Evolutionary conservation across 331 rosid genomes (phyloP).

Genomic region (Quercus phellos): DNA sequence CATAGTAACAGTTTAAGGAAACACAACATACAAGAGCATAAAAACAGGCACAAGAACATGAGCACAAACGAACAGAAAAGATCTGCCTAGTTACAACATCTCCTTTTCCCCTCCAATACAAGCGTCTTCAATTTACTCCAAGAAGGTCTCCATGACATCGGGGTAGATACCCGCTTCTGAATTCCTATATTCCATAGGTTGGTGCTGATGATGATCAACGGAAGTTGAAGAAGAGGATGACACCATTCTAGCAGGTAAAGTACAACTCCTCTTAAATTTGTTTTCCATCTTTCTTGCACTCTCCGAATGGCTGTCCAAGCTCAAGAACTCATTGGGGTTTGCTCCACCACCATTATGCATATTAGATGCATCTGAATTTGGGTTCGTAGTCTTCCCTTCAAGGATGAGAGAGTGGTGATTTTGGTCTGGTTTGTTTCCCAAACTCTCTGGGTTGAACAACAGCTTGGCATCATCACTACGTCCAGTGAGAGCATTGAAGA

Average conservation of each 20-base stretch:
- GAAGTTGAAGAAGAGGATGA: slow-evolving; percentile 87
- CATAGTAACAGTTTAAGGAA: slow-evolving; percentile 32
- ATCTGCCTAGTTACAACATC: slow-evolving; percentile 60
- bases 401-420: slow-evolving; percentile 29
- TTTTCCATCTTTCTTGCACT: slow-evolving; percentile 58
- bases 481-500: slow-evolving; percentile 86
- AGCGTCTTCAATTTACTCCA: slow-evolving; percentile 51
- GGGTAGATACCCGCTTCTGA: slow-evolving; percentile 74
- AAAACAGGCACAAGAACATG: slow-evolving; percentile 32
- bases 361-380: slow-evolving; percentile 37
- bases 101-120: slow-evolving; percentile 14
- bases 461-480: slow-evolving; percentile 77
- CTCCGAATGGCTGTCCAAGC: slow-evolving; percentile 71
- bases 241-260: slow-evolving; percentile 77
- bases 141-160: slow-evolving; percentile 89
- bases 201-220: slow-evolving; percentile 69
- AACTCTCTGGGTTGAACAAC: slow-evolving; percentile 64
- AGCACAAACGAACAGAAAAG: slow-evolving; percentile 34
- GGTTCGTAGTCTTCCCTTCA: slow-evolving; percentile 14
- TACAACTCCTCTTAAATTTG: slow-evolving; percentile 78
- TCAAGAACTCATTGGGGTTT: slow-evolving; percentile 70
- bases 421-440: slow-evolving; percentile 50
- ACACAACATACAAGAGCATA: slow-evolving; percentile 36
- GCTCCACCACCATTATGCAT: slow-evolving; percentile 33
- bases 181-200: slow-evolving; percentile 54